Percentiles rank a stretch among this genome's conserved stretches.
Conservation (phyloP, 257 asterid genomes). For the Orobanche coerulescens region DNA sequence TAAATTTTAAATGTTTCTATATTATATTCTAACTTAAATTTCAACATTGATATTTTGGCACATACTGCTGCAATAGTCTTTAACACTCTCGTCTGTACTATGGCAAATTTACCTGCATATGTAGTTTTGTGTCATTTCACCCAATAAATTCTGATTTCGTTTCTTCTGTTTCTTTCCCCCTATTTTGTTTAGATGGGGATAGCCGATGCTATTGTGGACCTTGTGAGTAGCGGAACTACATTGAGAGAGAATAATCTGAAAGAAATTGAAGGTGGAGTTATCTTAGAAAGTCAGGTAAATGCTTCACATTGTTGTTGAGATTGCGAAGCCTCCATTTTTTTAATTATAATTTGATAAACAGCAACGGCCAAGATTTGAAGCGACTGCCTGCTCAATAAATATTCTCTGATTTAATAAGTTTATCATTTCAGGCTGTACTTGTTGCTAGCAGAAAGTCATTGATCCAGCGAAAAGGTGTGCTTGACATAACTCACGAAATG, state of each 20-base stretch:
- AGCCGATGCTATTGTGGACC: conserved; percentile 98
- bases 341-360: background rate
- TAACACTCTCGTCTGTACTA: background rate
- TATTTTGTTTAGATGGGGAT: conserved; percentile 73
- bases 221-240: conserved; percentile 98
- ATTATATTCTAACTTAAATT: background rate
- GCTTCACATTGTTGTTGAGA: background rate
- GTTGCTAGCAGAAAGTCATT: conserved; percentile 87
- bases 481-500: conserved; percentile 85
- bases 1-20: background rate
- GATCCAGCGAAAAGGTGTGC: conserved; percentile 67
- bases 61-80: conserved; percentile 5
- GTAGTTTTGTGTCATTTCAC: background rate
- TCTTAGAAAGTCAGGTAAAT: conserved; percentile 90
- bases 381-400: background rate
- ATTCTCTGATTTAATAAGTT: conserved; percentile 18
- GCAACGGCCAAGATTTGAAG: conserved; percentile 9
- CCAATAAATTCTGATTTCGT: conserved; percentile 13
- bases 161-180: conserved; percentile 15
- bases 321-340: background rate
- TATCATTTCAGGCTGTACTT: conserved; percentile 65
- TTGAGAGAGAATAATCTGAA: conserved; percentile 85
- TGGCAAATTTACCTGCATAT: conserved; percentile 8
- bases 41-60: background rate
- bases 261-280: conserved; percentile 86